Evolutionary conservation across 352 stramenopile genomes (phyloP), one percentile per base, ranked within the genome.

Genomic region (Globisporangium rhizosaccharum): DNA sequence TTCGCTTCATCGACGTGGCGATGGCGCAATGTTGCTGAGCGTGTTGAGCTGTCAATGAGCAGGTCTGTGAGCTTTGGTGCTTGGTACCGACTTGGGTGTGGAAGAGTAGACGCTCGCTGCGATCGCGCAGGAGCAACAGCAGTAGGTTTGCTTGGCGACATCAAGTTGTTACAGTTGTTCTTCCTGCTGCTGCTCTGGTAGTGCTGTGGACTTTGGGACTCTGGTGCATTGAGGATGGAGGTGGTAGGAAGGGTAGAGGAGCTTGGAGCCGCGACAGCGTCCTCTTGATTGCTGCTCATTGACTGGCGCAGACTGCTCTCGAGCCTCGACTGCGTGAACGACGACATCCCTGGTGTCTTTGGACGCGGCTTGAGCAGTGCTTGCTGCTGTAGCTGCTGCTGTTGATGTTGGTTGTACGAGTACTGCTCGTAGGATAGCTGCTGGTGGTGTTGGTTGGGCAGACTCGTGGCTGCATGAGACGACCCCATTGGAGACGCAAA

Each of bases 1-100:
- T 81, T 75, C 14, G 77, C 69, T 59, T 82, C 67, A 28, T 90
- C 79, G 45, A 73, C 51, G 57, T 73, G 59, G 12, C 47, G 46
- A 1, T 66, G 41, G 59, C 65, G 62, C 26, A 72, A 25, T 23
- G 54, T 63, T 37, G 48, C 55, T 20, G 66, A 41, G 0, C 81
- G 72, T 28, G 68, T 69, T 17, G 75, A 71, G 51, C 55, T 71
- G 57, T 88, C 79, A 57, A 88, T 77, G n/a, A 90, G 58, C 50
- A 85, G 36, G 0, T 72, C 57, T 5, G 60, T 47, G 17, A 88
- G 59, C 12, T 66, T 65, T 26, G 70, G 72, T 9, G 71, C 45
- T 8, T 46, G 51, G 44, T 67, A 75, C 5, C 17, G 33, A 39
- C 45, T 26, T 18, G 36, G 3, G n/a, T 20, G 48, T 9, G 46